Evolutionary conservation across 1,284 basidiomycete genomes (phyloP).

Genomic region (Sphagnurus paluster): DNA sequence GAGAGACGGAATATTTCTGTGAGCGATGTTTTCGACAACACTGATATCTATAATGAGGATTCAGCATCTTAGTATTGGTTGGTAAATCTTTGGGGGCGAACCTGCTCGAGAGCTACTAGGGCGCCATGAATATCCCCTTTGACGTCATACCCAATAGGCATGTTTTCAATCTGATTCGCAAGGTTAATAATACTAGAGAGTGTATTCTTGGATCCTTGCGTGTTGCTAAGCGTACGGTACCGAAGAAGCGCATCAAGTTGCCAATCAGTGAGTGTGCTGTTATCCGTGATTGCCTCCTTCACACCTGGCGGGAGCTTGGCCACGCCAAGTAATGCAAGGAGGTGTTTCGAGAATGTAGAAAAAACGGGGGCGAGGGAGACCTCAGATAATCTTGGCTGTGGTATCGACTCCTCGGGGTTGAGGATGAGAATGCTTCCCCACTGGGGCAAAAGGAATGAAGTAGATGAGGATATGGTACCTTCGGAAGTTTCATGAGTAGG

Average conservation of each 20-base stretch:
- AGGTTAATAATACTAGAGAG: constrained; percentile 80
- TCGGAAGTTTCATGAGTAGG: constrained; percentile 36
- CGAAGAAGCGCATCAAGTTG: constrained; percentile 80
- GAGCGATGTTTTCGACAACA: constrained; percentile 40
- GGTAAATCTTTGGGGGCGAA: constrained; percentile 32
- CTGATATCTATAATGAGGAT: constrained; percentile 41
- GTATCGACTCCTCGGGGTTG: constrained; percentile 51
- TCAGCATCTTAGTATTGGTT: constrained; percentile 4
- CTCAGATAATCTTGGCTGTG: constrained; percentile 36
- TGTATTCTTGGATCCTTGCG: constrained; percentile 68
- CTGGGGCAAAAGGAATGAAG: constrained; percentile 89
- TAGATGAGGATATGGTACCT: constrained; percentile 48
- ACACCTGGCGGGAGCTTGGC: constrained; percentile 57
- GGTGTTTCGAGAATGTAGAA: constrained; percentile 72
- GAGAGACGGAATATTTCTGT: constrained; percentile 59
- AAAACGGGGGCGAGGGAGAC: constrained; percentile 59
- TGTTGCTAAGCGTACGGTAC: constrained; percentile 72
- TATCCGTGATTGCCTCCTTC: constrained; percentile 15
- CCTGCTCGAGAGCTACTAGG: constrained; percentile 70
- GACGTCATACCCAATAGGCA: constrained; percentile 84
- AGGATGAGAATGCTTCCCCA: constrained; percentile 90
- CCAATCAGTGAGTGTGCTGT: constrained; percentile 58
- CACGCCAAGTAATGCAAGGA: constrained; percentile 79
- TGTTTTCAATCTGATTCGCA: constrained; percentile 83
- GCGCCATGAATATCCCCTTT: constrained; percentile 70